Evolutionary conservation across 2,329 filamentous ascomycete species (phyloP), one percentile per base, ranked within the genome.

Genomic region (Hawksworthiomyces lignivorus): DNA sequence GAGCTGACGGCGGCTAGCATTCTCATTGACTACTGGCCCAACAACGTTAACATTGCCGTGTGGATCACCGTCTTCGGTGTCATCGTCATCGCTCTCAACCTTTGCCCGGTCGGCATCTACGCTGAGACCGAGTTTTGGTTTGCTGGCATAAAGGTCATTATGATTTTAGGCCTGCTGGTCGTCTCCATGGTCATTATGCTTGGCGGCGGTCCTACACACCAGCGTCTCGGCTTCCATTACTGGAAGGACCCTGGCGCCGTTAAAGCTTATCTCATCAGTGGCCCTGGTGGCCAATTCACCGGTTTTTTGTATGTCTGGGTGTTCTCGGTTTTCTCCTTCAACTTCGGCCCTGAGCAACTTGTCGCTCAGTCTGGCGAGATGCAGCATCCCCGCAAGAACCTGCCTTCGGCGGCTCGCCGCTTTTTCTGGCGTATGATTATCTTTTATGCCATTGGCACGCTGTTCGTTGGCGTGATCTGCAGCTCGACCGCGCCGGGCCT

Each of bases 371-470:
- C 87, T 26, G 84, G 81, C 40, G 83, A 88, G 62, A 83, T 84
- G 0, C 81, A 87, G 63, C 88, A 88, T 63, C 85, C 85, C 1
- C 78, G 84, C 56, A 77, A 76, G 59, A 84, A 80, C 14, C 80
- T 90, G 47, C 85, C 85, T 7, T 77, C 80, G 46, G 84, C 84
- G 40, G 88, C 88, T 68, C 83, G 80, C 58, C 71, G 87, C 37
- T 88, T 84, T 51, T 89, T 89, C 62, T 89, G 77, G 67, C 84
- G 85, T 44, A 89, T 90, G 58, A 63, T 87, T 50, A 68, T 89
- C 65, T 90, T 90, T 69, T 90, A 90, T 68, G 72, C 80, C 53
- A 61, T 87, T 45, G 80, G 75, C 18, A 82, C 88, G 27, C 72
- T 90, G 39, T 70, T 89, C 39, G 68, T 90, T 41, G 84, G 84